phyloP scores from a whole-genome alignment of 83 land plant species.

The Diphasiastrum complanatum region DNA sequence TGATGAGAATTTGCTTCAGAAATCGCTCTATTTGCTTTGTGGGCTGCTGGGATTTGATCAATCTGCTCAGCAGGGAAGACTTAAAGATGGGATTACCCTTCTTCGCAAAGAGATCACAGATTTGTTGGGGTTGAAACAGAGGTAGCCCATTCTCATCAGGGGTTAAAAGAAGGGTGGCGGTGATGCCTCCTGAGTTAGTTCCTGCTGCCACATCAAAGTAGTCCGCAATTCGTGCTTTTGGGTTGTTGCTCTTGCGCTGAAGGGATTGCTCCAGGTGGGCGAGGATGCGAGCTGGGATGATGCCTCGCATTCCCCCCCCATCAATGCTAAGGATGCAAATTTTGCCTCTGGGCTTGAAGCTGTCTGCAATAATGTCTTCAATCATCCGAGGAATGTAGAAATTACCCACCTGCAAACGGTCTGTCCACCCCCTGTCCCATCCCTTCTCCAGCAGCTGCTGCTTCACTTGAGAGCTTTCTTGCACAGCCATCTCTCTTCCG shows the following conservation, averaged over 20 bases:
- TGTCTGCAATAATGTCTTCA: no score
- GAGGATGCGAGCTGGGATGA: constrained; percentile 2
- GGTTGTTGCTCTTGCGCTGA: constrained; percentile 2
- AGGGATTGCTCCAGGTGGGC: constrained; percentile 5
- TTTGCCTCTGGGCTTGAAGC: no score
- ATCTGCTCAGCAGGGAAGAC: constrained; percentile 15
- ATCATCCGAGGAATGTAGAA: no score
- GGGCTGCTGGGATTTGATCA: constrained; percentile 30
- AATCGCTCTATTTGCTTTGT: constrained; percentile 36
- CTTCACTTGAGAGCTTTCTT: no score
- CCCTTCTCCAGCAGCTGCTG: no score
- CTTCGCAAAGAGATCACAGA: constrained; percentile 34
- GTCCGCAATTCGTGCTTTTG: background rate
- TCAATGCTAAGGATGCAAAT: constrained; percentile 18
- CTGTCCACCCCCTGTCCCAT: no score
- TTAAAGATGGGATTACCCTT: constrained; percentile 38
- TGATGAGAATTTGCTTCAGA: constrained; percentile 35
- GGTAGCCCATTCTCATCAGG: constrained; percentile 37
- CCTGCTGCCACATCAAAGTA: constrained; percentile 10
- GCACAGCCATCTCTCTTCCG: no score
- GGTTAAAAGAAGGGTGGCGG: constrained; percentile 54
- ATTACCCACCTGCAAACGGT: no score
- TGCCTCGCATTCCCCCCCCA: constrained; percentile 16
- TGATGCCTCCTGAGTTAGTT: constrained; percentile 1
- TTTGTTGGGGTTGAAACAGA: constrained; percentile 38